Evolutionary conservation across 306 rosid species (phyloP), one percentile per base, ranked within the genome.

Genomic region (Aeschynomene evenia): DNA sequence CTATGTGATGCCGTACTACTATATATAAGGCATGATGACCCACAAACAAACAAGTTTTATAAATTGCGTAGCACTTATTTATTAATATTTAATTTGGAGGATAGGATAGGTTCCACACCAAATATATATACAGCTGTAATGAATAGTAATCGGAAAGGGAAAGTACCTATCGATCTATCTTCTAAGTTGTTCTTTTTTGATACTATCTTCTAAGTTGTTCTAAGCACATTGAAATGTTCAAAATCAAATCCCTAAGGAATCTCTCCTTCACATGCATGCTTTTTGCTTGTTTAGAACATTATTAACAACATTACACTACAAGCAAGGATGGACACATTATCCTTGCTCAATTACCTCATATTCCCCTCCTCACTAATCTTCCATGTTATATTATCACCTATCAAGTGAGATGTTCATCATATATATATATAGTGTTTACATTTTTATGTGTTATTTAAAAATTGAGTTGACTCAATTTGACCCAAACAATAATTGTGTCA

Each of bases 81-180:
- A n/a, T n/a, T n/a, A n/a, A n/a, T n/a, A n/a, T n/a, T n/a, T n/a
- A n/a, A n/a, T n/a, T n/a, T n/a, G n/a, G n/a, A n/a, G n/a, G 58
- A 33, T 71, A 1, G 29, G 40, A 49, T n/a, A 34, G 16, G 70
- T 60, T 46, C n/a, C 24, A 69, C 12, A 24, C 2, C 62, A 36
- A 11, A 49, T 46, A 49, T n/a, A 72, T 23, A 45, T 51, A 73
- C 65, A 53, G 66, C 66, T 73, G 72, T 54, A 63, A 62, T 63
- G 34, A 70, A 23, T 28, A 52, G 56, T 62, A 37, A 15, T 9
- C 24, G 1, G 57, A 64, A 64, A 73, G 22, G 2, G 50, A 73
- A 63, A 63, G 49, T 45, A 4, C 14, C 42, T 22, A 13, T 14
- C 19, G 3, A 9, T 37, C 14, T 9, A 37, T 1, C 29, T 3